Evolutionary conservation across 2,329 filamentous ascomycete genomes (phyloP), one percentile per base, ranked within the genome.

Genomic region (Aspergillus oerlinghausenensis): DNA sequence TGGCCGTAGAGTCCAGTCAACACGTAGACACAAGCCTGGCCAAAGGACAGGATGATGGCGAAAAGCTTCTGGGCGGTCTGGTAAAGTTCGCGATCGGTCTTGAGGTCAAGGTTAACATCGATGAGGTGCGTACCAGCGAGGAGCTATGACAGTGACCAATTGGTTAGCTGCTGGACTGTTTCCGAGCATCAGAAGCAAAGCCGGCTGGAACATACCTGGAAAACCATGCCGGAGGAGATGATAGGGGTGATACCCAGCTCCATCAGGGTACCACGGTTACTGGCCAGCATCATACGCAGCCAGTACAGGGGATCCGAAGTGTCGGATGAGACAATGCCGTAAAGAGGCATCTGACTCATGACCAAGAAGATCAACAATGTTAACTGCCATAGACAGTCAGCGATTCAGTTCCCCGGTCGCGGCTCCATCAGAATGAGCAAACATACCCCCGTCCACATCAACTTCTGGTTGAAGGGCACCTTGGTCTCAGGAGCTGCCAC

Each of bases 221-320:
- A 99, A 72, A 99, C 92, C 94, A 99, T 99, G 79, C 94, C 94
- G 40, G 94, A 97, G 59, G 94, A 97, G 80, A 99, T 97, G 79
- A 99, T 99, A 70, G 95, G 95, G 25, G 94, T 96, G 70, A 97
- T 94, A 82, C 92, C 92, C 81, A 96, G 75, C 75, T 96, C 92
- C 92, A 96, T 96, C 76, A 96, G 77, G 26, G 92, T 96, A 78
- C 92, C 92, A 73, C 92, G 87, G 78, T 99, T 99, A 88, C 91
- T 96, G 73, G 94, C 94, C 85, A 97, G 87, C 87, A 99, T 97
- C 93, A 99, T 97, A 79, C 94, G 89, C 73, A 99, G 85, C 94
- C 94, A 99, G 86, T 99, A 99, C 71, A 99, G 84, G 68, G 94
- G 95, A 81, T 99, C 95, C 60, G 94, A 97, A 70, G 92, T 97